These are phyloP conservation scores for Sinapis alba DNA, from an alignment of 441 rosid genomes.

Conservation along the genomic window DNA sequence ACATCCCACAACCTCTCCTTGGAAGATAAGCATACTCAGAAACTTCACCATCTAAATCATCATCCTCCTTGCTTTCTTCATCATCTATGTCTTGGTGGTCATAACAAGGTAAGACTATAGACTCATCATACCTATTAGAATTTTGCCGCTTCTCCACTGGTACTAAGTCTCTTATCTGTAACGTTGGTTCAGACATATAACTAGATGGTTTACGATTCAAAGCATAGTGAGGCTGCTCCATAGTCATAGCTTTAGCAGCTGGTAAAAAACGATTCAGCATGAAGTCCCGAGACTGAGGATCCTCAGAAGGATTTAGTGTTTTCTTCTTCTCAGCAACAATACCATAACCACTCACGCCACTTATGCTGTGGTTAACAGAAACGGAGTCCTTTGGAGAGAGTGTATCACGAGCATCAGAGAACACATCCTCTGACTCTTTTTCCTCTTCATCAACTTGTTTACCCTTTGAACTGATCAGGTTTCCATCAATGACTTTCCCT, in stretches of 20 bases:
- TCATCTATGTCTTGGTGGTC: conserved; percentile 43
- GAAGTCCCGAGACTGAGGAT: conserved; percentile 66
- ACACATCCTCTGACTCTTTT: conserved; percentile 38
- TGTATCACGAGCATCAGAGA: conserved; percentile 68
- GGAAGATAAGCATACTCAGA: conserved; percentile 49
- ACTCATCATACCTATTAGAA: conserved; percentile 32
- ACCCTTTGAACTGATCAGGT: conserved; percentile 31
- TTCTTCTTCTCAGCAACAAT: conserved; percentile 40
- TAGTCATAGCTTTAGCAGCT: conserved; percentile 94
- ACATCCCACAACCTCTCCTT: conserved; percentile 72
- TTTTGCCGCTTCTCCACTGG: conserved; percentile 38
- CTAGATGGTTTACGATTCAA: conserved; percentile 53
- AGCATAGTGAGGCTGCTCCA: conserved; percentile 65
- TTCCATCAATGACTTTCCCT: conserved; percentile 38
- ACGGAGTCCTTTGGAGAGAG: conserved; percentile 35
- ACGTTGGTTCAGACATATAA: conserved; percentile 50
- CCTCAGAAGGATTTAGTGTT: conserved; percentile 40
- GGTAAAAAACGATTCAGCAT: conserved; percentile 96
- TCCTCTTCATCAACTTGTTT: conserved; percentile 2
- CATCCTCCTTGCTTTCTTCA: conserved; percentile 47
- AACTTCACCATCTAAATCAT: conserved; percentile 31
- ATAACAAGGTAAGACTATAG: conserved; percentile 40
- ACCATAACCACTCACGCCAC: conserved; percentile 46
- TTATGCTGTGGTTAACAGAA: conserved; percentile 59
- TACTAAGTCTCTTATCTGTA: conserved; percentile 48